Conservation (phyloP, 345 rosid genomes). For the Chamaenerion angustifolium region DNA sequence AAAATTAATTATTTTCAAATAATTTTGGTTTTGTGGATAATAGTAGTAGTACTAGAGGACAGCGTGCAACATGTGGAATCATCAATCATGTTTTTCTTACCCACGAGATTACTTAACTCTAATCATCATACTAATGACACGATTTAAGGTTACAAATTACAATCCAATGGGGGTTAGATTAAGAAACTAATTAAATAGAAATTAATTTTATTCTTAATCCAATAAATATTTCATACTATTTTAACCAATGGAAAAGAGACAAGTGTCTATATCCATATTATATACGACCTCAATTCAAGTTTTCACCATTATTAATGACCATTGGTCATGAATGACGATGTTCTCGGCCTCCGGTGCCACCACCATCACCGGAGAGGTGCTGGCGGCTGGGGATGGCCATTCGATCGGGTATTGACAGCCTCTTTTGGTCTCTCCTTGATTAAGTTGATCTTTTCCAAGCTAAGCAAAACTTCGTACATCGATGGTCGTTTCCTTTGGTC, state of each 20-base stretch:
- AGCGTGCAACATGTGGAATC: slow-evolving; percentile 31
- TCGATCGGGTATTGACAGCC: background rate
- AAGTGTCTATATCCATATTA: no score
- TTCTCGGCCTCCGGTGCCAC: background rate
- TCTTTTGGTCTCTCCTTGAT: background rate
- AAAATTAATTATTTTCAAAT: background rate
- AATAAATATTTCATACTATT: no score
- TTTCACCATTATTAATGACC: background rate
- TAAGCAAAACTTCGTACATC: slow-evolving; percentile 46
- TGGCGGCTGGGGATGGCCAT: background rate
- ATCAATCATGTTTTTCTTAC: slow-evolving; percentile 6
- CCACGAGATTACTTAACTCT: background rate
- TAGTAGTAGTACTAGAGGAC: slow-evolving; percentile 16
- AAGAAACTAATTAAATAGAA: no score
- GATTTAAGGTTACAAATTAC: background rate
- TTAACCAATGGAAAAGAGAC: no score
- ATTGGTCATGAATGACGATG: background rate
- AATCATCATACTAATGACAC: background rate
- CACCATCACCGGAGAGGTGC: no score
- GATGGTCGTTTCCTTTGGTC: slow-evolving; percentile 65
- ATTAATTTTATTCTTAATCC: no score
- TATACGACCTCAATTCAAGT: background rate
- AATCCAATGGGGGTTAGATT: no score
- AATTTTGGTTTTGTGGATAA: background rate
- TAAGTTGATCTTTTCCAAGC: slow-evolving; percentile 18